Evolutionary conservation across 345 rosid species (phyloP), one percentile per base, ranked within the genome.

Genomic region (Trapa bicornis): DNA sequence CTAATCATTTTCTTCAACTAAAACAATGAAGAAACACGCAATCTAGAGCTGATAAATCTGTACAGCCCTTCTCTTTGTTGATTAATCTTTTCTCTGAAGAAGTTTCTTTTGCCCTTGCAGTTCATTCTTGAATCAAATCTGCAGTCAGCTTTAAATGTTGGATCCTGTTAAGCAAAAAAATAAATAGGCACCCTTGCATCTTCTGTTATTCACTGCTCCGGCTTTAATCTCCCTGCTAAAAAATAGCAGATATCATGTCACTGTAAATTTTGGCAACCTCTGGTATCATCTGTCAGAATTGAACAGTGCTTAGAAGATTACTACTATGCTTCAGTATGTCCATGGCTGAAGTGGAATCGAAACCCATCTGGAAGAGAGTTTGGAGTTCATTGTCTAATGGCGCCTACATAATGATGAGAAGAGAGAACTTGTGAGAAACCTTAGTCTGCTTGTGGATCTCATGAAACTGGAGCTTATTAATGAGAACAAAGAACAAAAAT

Each of bases 291-390:
- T 58, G 11, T 58, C 12, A 35, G 33, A 58, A 33, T 32, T 58
- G 37, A 58, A 32, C 1, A 38, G 38, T 32, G 37, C 29, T 68
- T n/a, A 45, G 72, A 37, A 60, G 37, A 73, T 77, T 82, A 83
- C 92, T 88, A 71, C 77, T 85, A 61, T 82, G 81, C 78, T 87
- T 84, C 78, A 83, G 79, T 74, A 73, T 69, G 71, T 84, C 80
- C 17, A 80, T 73, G 42, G 85, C 84, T 36, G 96, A 80, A 75
- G 74, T 79, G 68, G 94, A 79, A 71, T 88, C 83, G 14, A 77
- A 84, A 37, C 92, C 96, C 94, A 88, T 85, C 68, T 87, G 91
- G 75, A 80, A 83, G 66, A 88, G 84, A 77, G 69, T 84, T 61
- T 87, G 97, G 61, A 88, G 79, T 68, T 90, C 96, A 67, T 74